Evolutionary conservation across 2,329 filamentous ascomycete genomes (phyloP), one percentile per base, ranked within the genome.

Genomic region (Hypomyces perniciosus): DNA sequence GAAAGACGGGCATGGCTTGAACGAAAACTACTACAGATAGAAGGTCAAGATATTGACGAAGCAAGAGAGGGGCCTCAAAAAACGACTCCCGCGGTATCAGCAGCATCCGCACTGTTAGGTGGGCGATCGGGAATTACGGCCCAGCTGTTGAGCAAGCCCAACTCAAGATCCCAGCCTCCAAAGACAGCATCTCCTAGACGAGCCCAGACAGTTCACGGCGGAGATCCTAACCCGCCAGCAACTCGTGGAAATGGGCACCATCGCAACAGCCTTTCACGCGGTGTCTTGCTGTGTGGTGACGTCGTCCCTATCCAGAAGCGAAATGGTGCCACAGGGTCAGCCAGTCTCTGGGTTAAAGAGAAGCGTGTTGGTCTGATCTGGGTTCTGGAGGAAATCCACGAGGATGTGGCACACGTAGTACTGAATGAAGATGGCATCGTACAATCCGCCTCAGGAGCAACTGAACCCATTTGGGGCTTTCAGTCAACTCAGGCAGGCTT

Each of bases 241-340:
- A 72, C 83, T 48, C 66, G 76, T 10, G 68, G 73, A 8, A 66
- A 73, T 30, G 68, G 74, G 59, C 78, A 90, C 59, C 86, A 91
- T 61, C 77, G 82, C 47, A 81, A 79, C 57, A 86, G 80, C 60
- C 90, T 88, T 57, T 95, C 90, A 27, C 80, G 90, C 59, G 92
- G 92, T 3, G 93, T 99, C 28, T 70, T 99, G 47, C 78, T 99
- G 1, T 99, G 93, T 60, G 93, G 93, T 40, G 93, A 99, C 66
- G 92, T 99, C n/a, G 90, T 99, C 13, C 93, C 93, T 0, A 99
- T 99, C 53, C 88, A 91, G 66, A 99, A 97, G 70, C 83, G 93
- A 54, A 96, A 99, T 62, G 93, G 93, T 4, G 81, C 86, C 8
- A 92, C 86, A 4, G 93, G 93, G 2, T 91, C 93, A 52, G 93